Evolutionary conservation across 1,139 yeast species (phyloP), one percentile per base, ranked within the genome.

Genomic region (Lodderomyces beijingensis): DNA sequence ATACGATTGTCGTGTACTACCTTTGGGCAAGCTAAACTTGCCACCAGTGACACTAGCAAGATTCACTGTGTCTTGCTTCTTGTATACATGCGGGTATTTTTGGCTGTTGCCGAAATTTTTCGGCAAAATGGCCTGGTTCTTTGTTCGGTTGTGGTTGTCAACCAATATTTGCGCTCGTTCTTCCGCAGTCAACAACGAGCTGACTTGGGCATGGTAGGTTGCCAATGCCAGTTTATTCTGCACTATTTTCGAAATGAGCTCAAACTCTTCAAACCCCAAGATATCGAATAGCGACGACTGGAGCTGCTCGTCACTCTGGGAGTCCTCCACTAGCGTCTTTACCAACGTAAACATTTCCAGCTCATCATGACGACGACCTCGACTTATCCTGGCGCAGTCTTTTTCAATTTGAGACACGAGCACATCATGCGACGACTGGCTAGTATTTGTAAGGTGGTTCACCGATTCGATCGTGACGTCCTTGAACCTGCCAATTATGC

Each of bases 11-110:
- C 97, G 65, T 2, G 79, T 76, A 0, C 96, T 81, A 0, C 97
- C 97, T 2, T 62, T 59, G 0, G 99, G 98, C 13, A 91, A 65
- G 0, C 82, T 65, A 46, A 79, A 83, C 47, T 81, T 82, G 38
- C 83, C 83, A 1, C 96, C 96, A 12, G 86, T 77, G 29, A 86
- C 75, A 1, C 91, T 82, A 9, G 85, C 76, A 37, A 75, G 57
- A 11, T 40, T 74, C 3, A 84, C 84, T 1, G 79, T 74, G 32
- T 79, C 88, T 33, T 74, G 76, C 29, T 81, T 68, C 41, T 85
- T 77, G 53, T 70, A 91, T 1, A 93, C 97, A 60, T 93, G 95
- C 0, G 97, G 96, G 46, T 87, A 91, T 39, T 74, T 65, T 24
- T 72, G 72, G 17, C 63, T 64, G 2, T 65, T 55, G n/a, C n/a